A percentile compares a stretch with the other conserved stretches of the same genome.
Evolutionary conservation across 805 yeast species (phyloP).

Genomic region (Ogataea allantospora): DNA sequence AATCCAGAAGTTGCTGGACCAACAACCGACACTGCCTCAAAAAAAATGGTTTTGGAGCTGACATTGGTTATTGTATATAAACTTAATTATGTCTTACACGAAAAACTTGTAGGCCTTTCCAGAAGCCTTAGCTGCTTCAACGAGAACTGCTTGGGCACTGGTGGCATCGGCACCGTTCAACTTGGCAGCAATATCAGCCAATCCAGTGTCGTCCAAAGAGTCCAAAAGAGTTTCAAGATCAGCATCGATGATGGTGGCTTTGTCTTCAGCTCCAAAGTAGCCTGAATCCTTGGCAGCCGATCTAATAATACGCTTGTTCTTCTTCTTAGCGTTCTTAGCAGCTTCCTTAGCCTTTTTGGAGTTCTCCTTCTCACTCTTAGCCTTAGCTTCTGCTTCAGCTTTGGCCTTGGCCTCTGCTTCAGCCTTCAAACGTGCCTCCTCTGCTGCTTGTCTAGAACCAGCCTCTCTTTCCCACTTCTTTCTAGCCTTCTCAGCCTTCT

Average conservation of each 20-base stretch:
- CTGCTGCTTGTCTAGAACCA: conserved; percentile 95
- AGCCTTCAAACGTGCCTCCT: conserved; percentile 78
- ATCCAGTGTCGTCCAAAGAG: conserved; percentile 72
- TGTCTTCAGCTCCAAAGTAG: conserved; percentile 78
- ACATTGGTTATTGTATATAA: conserved; percentile 2
- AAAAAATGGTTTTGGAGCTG: conserved; percentile 21
- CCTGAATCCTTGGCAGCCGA: conserved; percentile 75
- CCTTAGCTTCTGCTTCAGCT: conserved; percentile 72
- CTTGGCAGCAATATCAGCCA: conserved; percentile 71
- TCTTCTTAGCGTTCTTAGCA: conserved; percentile 97
- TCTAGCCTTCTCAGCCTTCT: conserved; percentile 90
- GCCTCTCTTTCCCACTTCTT: conserved; percentile 98
- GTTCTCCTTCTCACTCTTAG: conserved; percentile 55
- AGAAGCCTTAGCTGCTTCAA: conserved; percentile 53
- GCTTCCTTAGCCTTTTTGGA: conserved; percentile 87
- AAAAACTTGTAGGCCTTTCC: conserved; percentile 29
- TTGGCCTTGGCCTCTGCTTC: conserved; percentile 85
- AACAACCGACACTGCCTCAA: conserved; percentile 19
- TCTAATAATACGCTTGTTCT: conserved; percentile 62
- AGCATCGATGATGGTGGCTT: conserved; percentile 65
- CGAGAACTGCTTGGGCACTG: conserved; percentile 57
- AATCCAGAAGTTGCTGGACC: conserved; percentile 29
- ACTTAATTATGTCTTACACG: conserved; percentile 6
- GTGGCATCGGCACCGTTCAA: conserved; percentile 55
- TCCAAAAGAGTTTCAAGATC: conserved; percentile 82